Conservation (phyloP, 768 basidiomycete genomes). For the Lactifluus subvellereus region DNA sequence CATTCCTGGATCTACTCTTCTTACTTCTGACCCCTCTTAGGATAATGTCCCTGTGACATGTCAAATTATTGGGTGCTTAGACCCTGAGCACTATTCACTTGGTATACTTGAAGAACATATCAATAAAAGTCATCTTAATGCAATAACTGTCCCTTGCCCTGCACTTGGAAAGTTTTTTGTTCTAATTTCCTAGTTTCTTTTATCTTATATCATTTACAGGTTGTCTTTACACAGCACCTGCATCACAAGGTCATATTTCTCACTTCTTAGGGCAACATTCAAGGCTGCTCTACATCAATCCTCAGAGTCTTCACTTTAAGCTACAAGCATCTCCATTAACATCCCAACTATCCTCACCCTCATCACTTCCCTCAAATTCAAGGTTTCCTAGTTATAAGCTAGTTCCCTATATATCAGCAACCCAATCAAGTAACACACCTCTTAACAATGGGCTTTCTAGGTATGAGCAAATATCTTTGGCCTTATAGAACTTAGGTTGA, state of each 20-base stretch:
- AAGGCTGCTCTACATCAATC: background rate
- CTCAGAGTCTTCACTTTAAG: background rate
- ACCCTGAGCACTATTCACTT: constrained; percentile 1
- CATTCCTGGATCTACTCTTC: background rate
- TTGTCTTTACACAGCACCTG: background rate
- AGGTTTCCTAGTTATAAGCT: background rate
- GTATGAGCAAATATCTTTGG: background rate
- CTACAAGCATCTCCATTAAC: background rate
- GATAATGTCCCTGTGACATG: background rate
- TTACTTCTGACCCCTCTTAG: background rate
- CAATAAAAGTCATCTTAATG: background rate
- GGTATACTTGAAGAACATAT: constrained; percentile 1
- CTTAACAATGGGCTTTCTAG: background rate
- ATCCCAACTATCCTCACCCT: background rate
- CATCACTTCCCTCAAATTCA: background rate
- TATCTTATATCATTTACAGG: background rate
- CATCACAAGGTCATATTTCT: background rate
- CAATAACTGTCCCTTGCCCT: constrained; percentile 5
- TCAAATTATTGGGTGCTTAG: background rate
- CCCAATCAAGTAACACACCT: background rate
- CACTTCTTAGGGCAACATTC: constrained; percentile 1
- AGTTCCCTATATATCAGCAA: background rate
- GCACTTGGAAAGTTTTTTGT: background rate
- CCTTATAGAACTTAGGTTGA: background rate
- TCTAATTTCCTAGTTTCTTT: background rate